phyloP scores from a whole-genome alignment of 2,329 filamentous ascomycete species.

The Zymoseptoria pseudotritici region DNA sequence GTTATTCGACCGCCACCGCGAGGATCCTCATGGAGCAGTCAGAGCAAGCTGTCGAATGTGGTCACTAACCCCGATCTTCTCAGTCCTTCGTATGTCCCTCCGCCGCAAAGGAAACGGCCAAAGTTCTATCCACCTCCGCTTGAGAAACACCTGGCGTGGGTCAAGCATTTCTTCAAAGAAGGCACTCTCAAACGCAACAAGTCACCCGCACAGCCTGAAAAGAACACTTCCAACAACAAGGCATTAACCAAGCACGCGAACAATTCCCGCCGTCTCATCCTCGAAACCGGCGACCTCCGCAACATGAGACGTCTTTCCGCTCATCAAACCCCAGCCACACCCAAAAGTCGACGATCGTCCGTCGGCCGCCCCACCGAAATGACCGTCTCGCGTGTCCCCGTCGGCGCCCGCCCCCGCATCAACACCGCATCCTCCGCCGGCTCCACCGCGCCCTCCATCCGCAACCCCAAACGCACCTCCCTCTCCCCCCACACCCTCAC shows the following conservation, averaged over 20 bases:
- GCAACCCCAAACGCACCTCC: constrained; percentile 42
- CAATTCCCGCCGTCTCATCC: neutral
- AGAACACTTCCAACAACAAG: constrained; percentile 9
- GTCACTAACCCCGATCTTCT: constrained; percentile 59
- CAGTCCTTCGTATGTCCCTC: constrained; percentile 42
- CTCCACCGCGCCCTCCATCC: constrained; percentile 18
- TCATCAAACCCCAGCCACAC: neutral
- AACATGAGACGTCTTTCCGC: constrained; percentile 30
- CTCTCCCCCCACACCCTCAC: constrained; percentile 72
- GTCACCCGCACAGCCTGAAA: constrained; percentile 39
- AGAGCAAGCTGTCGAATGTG: constrained; percentile 81
- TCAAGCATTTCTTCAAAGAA: constrained; percentile 68
- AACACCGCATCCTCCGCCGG: constrained; percentile 35
- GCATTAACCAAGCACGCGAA: neutral
- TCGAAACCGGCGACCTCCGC: constrained; percentile 14
- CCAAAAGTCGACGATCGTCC: neutral
- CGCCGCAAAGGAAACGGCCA: constrained; percentile 38
- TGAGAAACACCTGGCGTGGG: constrained; percentile 57
- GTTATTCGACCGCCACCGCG: constrained; percentile 44
- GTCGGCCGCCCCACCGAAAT: constrained; percentile 33
- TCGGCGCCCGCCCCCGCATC: constrained; percentile 36
- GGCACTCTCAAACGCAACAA: constrained; percentile 53
- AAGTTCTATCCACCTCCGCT: constrained; percentile 56
- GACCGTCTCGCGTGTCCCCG: constrained; percentile 30
- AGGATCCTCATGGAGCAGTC: constrained; percentile 39